Conservation (phyloP, 345 rosid species). For the Gossypioides kirkii region DNA sequence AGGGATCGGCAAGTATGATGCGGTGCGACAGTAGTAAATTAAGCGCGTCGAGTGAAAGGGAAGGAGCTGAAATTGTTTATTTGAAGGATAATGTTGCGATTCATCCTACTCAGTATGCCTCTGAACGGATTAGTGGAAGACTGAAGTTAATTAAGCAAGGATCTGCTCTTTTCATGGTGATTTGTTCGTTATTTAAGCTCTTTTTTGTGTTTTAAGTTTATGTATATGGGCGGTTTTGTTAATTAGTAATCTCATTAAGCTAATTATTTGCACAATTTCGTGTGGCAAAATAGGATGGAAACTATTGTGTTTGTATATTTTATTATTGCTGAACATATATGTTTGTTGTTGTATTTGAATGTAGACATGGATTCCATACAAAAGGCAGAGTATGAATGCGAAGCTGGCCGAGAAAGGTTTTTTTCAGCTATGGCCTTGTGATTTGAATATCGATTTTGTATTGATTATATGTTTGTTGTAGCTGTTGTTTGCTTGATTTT, state of each 20-base stretch:
- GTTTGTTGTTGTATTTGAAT: constrained; percentile 12
- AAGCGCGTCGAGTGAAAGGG: constrained; percentile 57
- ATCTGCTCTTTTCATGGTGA: constrained; percentile 67
- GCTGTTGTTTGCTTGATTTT: constrained; percentile 9
- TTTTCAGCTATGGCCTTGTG: not conserved
- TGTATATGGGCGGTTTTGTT: not conserved
- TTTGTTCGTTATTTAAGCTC: not conserved
- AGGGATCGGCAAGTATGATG: constrained; percentile 81
- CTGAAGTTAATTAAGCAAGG: constrained; percentile 86
- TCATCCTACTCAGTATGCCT: constrained; percentile 84
- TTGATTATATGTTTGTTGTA: not conserved
- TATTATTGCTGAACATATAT: not conserved
- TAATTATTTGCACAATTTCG: not conserved
- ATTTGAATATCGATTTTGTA: not conserved
- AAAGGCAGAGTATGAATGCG: constrained; percentile 56
- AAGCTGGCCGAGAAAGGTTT: constrained; percentile 81
- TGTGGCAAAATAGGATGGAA: not conserved
- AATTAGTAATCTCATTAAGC: not conserved
- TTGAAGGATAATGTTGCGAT: constrained; percentile 77
- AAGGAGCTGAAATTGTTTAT: constrained; percentile 68
- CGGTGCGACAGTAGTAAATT: constrained; percentile 54
- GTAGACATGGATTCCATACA: constrained; percentile 95
- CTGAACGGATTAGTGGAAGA: constrained; percentile 89
- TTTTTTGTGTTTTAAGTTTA: not conserved
- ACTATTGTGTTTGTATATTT: not conserved